Evolutionary conservation across 257 asterid species (phyloP).

Genomic region (Eucommia ulmoides): DNA sequence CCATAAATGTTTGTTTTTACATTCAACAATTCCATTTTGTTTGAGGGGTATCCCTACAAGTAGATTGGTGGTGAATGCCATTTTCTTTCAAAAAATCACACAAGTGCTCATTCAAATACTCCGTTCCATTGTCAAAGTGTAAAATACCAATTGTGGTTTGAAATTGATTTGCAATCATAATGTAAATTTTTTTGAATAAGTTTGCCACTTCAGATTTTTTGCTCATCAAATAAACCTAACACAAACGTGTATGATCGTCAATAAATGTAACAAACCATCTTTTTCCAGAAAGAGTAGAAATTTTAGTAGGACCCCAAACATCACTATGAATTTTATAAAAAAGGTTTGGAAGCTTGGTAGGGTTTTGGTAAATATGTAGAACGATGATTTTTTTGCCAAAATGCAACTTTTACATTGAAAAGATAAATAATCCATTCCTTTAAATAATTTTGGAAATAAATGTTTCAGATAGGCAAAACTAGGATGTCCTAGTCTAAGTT

Average conservation of each 20-base stretch:
- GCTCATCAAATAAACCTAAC: constrained; percentile 1
- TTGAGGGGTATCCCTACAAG: not conserved
- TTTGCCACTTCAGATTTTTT: not conserved
- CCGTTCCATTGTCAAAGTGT: constrained; percentile 4
- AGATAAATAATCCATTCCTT: not conserved
- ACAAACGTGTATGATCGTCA: constrained; percentile 2
- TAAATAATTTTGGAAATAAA: not conserved
- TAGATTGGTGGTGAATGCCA: not conserved
- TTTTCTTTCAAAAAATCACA: not conserved
- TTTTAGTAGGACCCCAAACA: not conserved
- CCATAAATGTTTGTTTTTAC: constrained; percentile 2
- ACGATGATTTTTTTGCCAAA: not conserved
- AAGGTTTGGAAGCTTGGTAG: constrained; percentile 3
- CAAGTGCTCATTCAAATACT: not conserved
- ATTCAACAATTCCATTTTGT: not conserved
- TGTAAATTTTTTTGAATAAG: not conserved
- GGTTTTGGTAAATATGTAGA: not conserved
- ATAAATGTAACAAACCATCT: not conserved
- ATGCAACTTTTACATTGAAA: constrained; percentile 6
- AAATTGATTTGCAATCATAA: constrained; percentile 4
- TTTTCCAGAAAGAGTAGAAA: not conserved
- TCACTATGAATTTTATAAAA: constrained; percentile 3
- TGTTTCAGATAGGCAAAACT: constrained; percentile 2
- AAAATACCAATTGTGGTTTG: not conserved
- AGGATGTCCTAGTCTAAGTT: constrained; percentile 6